Evolutionary conservation across 805 yeast genomes (phyloP).

Genomic region (Candida hungchunana): DNA sequence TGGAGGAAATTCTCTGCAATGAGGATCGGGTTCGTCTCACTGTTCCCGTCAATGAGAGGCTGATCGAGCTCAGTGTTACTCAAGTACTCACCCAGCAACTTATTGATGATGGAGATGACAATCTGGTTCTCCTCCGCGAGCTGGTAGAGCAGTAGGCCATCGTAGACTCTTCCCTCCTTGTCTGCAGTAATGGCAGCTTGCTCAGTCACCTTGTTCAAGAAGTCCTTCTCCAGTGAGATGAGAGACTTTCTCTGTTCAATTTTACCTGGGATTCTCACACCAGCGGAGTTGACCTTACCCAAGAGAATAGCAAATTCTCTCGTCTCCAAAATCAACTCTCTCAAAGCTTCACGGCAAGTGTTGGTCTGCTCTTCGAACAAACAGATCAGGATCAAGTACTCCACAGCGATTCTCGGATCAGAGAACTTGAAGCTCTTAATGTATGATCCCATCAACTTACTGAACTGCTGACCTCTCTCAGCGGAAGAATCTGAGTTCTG

Average conservation of each 20-base stretch:
- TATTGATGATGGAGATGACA: constrained; percentile 70
- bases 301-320: constrained; percentile 76
- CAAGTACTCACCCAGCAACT: constrained; percentile 72
- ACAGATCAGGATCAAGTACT: constrained; percentile 72
- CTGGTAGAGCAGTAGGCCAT: constrained; percentile 81
- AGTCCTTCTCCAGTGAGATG: constrained; percentile 57
- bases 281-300: constrained; percentile 80
- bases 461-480: constrained; percentile 40
- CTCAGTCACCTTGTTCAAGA: constrained; percentile 68
- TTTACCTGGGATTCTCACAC: constrained; percentile 75
- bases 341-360: constrained; percentile 70
- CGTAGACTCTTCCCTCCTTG: constrained; percentile 85
- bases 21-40: constrained; percentile 39
- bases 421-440: constrained; percentile 78
- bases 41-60: constrained; percentile 37
- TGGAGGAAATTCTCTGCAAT: constrained; percentile 35
- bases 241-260: constrained; percentile 73
- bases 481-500: constrained; percentile 37
- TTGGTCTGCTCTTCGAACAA: constrained; percentile 46
- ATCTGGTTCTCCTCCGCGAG: constrained; percentile 83
- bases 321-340: constrained; percentile 81
- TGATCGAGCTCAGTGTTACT: constrained; percentile 65
- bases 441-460: constrained; percentile 71
- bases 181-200: constrained; percentile 83
- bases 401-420: constrained; percentile 90